phyloP scores from a whole-genome alignment of 495 filamentous ascomycete genomes.

The Neurospora discreta region DNA sequence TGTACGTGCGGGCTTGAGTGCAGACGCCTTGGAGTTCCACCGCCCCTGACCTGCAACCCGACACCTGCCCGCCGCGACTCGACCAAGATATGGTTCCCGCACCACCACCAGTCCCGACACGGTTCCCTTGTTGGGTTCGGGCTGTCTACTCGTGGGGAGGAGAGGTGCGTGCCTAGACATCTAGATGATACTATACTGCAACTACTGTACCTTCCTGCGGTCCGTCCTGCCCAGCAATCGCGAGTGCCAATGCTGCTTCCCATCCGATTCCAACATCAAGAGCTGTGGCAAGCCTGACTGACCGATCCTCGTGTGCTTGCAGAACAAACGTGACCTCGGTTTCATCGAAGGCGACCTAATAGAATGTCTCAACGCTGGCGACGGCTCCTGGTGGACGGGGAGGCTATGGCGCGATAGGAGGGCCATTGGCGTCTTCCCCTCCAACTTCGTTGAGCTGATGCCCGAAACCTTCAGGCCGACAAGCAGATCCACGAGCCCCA shows the following conservation, averaged over 20 bases:
- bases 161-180: slow-evolving; percentile 53
- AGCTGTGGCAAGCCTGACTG: neutral
- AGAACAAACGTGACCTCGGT: slow-evolving; percentile 85
- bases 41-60: neutral
- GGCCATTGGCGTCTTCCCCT: slow-evolving; percentile 86
- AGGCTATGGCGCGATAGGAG: slow-evolving; percentile 74
- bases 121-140: slow-evolving; percentile 92
- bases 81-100: slow-evolving; percentile 34
- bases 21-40: neutral
- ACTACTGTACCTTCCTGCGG: neutral
- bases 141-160: slow-evolving; percentile 96
- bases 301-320: neutral
- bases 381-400: slow-evolving; percentile 98
- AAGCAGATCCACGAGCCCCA: slow-evolving; percentile 65
- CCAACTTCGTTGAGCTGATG: slow-evolving; percentile 90
- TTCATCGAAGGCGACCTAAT: slow-evolving; percentile 97
- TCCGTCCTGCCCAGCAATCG: slow-evolving; percentile 1
- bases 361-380: slow-evolving; percentile 93
- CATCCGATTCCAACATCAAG: neutral
- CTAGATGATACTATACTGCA: neutral
- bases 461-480: slow-evolving; percentile 72
- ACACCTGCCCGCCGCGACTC: neutral
- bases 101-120: slow-evolving; percentile 58
- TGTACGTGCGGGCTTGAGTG: neutral
- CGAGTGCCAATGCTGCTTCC: slow-evolving; percentile 1